A percentile compares a stretch with the other conserved stretches of the same genome.
These are phyloP conservation scores for Pichia cephalocereana DNA, from an alignment of 805 yeast genomes.

Conservation along the genomic window DNA sequence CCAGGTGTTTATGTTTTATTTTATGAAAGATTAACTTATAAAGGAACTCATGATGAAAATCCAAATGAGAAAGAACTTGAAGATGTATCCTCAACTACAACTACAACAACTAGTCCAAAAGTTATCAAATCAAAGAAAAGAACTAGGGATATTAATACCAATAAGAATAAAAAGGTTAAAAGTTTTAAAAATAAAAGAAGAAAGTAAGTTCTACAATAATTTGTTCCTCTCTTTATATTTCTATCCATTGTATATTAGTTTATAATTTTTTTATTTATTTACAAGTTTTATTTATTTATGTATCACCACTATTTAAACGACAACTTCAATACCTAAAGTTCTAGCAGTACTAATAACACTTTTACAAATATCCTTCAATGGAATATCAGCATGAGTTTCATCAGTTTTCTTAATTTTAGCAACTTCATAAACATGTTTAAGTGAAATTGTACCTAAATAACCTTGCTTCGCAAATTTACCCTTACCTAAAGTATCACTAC, in stretches of 20 bases:
- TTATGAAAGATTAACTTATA: conserved; percentile 65
- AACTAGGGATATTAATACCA: background rate
- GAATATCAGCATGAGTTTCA: conserved; percentile 60
- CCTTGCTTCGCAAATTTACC: conserved; percentile 39
- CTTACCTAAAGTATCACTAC: conserved; percentile 61
- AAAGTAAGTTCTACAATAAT: background rate
- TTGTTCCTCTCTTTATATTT: no score
- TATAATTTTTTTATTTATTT: no score
- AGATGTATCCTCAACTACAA: background rate
- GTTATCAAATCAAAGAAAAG: background rate
- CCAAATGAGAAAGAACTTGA: no score
- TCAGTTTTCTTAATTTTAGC: conserved; percentile 91
- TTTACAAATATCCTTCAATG: conserved; percentile 69
- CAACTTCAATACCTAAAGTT: conserved; percentile 78
- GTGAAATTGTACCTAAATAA: conserved; percentile 36
- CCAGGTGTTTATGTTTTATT: conserved; percentile 86
- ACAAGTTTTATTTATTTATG: no score
- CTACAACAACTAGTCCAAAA: background rate
- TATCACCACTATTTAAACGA: conserved; percentile 33
- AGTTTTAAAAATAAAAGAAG: background rate
- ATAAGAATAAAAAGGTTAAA: background rate
- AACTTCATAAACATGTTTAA: conserved; percentile 89
- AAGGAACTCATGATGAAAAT: background rate
- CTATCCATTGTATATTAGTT: no score
- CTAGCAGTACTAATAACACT: conserved; percentile 83